A percentile compares a stretch with the other conserved stretches of the same genome.
phyloP scores from a whole-genome alignment of 805 yeast species.

The Grigorovia jiainica region DNA sequence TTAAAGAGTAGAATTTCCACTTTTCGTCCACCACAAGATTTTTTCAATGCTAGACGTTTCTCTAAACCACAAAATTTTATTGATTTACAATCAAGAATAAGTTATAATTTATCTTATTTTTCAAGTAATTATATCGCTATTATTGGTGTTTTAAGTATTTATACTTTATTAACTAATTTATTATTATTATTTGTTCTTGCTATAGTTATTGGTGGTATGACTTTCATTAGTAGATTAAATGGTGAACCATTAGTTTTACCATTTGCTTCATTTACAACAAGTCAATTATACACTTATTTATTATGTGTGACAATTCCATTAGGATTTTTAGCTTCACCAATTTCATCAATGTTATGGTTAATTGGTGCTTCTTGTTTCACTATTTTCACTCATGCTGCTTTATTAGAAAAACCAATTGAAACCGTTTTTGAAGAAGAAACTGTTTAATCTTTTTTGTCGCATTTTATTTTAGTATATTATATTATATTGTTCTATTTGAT shows the following conservation, averaged over 20 bases:
- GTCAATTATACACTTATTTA: slow-evolving; percentile 78
- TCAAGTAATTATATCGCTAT: slow-evolving; percentile 77
- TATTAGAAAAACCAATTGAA: slow-evolving; percentile 93
- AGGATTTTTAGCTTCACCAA: slow-evolving; percentile 81
- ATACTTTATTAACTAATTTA: slow-evolving; percentile 80
- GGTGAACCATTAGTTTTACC: slow-evolving; percentile 80
- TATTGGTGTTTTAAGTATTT: slow-evolving; percentile 61
- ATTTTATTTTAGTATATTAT: no score
- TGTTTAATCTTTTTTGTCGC: slow-evolving; percentile 10
- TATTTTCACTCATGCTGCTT: slow-evolving; percentile 77
- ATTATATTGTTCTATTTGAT: no score
- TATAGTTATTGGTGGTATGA: slow-evolving; percentile 64
- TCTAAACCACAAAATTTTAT: slow-evolving; percentile 86
- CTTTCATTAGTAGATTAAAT: slow-evolving; percentile 65
- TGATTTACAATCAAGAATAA: slow-evolving; percentile 81
- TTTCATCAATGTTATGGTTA: slow-evolving; percentile 86
- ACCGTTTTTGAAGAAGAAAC: slow-evolving; percentile 80
- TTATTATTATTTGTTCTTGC: slow-evolving; percentile 74
- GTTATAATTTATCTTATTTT: slow-evolving; percentile 79
- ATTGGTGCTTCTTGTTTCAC: slow-evolving; percentile 74
- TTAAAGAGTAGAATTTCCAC: slow-evolving; percentile 59
- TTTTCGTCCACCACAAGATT: slow-evolving; percentile 84
- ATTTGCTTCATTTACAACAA: slow-evolving; percentile 59
- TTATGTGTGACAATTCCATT: slow-evolving; percentile 68
- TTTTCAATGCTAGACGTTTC: slow-evolving; percentile 80